Evolutionary conservation across 1,284 basidiomycete genomes (phyloP), one percentile per base, ranked within the genome.

Genomic region (Rhodotorula sp.): DNA sequence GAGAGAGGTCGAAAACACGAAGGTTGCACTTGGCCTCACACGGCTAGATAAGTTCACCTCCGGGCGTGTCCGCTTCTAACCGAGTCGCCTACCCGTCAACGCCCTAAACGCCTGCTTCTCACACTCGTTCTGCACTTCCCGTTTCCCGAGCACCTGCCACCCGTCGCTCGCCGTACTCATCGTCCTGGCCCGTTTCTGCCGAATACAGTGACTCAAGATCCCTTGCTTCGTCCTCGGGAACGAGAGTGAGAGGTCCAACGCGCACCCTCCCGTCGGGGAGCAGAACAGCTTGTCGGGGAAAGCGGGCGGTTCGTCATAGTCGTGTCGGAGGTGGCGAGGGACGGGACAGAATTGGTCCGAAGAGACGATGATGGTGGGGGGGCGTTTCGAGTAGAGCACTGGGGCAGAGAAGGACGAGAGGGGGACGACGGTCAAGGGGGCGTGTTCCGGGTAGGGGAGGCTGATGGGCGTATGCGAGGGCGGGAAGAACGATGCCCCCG

Each of bases 61-160:
- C 14, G 15, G 54, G 19, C 48, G 12, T 16, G 48, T 8, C 48
- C 18, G 49, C 19, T 21, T 50, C 49, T 23, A 23, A 18, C 28
- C 16, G 26, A 55, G 26, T 16, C 54, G 28, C 55, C 74, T 60
- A 18, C 74, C 74, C 21, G 74, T 75, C 57, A 75, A n/a, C 12
- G 74, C 74, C 49, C 69, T 50, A 57, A 75, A 75, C 43, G 74
- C 74, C 61, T 71, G 74, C 47, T 67, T 56, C 43, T 73, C 74
- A 28, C 68, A 62, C 55, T 73, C 74, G 3, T 38, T 57, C 48
- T 65, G 50, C 5, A 75, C 55, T 4, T 75, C 74, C 54, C 55
- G 65, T 31, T 59, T 49, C 5, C 71, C 67, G 10, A 75, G 47
- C 5, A 75, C 64, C 60, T 68, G 68, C 74, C 74, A 75, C 7